A percentile compares a stretch with the other conserved stretches of the same genome.
Evolutionary conservation across 345 rosid species (phyloP).

Genomic region (Arabis hirsuta): DNA sequence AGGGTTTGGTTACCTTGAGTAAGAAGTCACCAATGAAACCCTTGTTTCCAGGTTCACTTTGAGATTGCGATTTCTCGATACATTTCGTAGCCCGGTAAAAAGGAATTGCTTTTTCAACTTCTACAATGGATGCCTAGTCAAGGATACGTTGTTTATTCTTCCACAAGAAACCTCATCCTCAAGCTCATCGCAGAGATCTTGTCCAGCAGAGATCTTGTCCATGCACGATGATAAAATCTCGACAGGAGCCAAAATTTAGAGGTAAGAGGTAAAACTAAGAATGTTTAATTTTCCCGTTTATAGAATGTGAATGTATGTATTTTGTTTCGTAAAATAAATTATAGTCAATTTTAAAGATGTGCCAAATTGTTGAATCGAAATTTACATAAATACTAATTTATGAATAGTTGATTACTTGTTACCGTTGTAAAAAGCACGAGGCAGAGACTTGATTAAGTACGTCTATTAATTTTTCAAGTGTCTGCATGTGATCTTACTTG

Average conservation of each 20-base stretch:
- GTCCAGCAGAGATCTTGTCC: too few relatives aligned
- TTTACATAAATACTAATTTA: not conserved
- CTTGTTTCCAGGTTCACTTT: slow-evolving; percentile 62
- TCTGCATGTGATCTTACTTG: too few relatives aligned
- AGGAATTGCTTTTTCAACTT: slow-evolving; percentile 76
- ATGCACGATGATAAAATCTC: too few relatives aligned
- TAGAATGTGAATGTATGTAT: too few relatives aligned
- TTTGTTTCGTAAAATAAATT: not conserved
- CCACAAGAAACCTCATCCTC: slow-evolving; percentile 73
- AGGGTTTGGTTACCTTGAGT: too few relatives aligned
- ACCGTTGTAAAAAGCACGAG: too few relatives aligned
- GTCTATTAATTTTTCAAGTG: too few relatives aligned
- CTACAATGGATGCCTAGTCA: slow-evolving; percentile 93
- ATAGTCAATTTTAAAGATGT: not conserved
- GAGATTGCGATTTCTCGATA: slow-evolving; percentile 61
- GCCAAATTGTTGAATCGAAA: not conserved
- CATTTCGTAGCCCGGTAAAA: slow-evolving; percentile 68
- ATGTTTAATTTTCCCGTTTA: too few relatives aligned
- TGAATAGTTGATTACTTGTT: too few relatives aligned
- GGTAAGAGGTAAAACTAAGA: slow-evolving; percentile 10
- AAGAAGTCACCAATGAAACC: too few relatives aligned
- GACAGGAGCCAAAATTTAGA: slow-evolving; percentile 32
- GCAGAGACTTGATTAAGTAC: too few relatives aligned
- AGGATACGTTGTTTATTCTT: slow-evolving; percentile 64
- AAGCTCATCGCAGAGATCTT: slow-evolving; percentile 71